A percentile compares a stretch with the other conserved stretches of the same genome.
These are phyloP conservation scores for Aspergillus fijiensis DNA, from an alignment of 2,329 filamentous ascomycete species.

Conservation along the genomic window DNA sequence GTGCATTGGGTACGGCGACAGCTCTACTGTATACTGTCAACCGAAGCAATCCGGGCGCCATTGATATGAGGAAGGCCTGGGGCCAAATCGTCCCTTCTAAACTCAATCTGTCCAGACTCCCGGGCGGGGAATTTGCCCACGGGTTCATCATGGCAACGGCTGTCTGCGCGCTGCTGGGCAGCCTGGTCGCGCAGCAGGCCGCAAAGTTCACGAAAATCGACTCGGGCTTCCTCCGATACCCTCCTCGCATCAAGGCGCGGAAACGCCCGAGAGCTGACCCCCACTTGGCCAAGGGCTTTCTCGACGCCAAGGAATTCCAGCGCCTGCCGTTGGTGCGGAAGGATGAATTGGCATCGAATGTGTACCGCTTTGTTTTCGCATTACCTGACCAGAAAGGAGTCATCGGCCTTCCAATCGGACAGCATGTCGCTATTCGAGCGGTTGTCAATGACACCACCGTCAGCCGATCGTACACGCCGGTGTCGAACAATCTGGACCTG, in stretches of 20 bases:
- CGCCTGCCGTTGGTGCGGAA: slow-evolving; percentile 45
- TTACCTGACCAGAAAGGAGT: slow-evolving; percentile 48
- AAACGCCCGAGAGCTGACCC: slow-evolving; percentile 41
- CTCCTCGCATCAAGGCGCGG: slow-evolving; percentile 43
- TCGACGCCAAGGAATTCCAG: slow-evolving; percentile 52
- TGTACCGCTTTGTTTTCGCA: slow-evolving; percentile 50
- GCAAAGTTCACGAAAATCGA: slow-evolving; percentile 26
- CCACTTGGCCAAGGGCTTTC: slow-evolving; percentile 47
- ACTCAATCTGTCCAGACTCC: slow-evolving; percentile 8
- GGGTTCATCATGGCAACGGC: slow-evolving; percentile 24
- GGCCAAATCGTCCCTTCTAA: slow-evolving; percentile 3
- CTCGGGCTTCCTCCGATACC: slow-evolving; percentile 29
- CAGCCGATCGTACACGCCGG: slow-evolving; percentile 55
- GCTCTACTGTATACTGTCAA: slow-evolving; percentile 34
- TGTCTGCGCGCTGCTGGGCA: slow-evolving; percentile 16
- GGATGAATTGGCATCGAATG: slow-evolving; percentile 23
- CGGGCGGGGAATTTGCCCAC: slow-evolving; percentile 21
- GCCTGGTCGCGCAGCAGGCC: slow-evolving; percentile 13
- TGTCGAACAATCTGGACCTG: slow-evolving; percentile 35
- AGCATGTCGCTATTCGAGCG: slow-evolving; percentile 57
- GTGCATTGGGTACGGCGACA: slow-evolving; percentile 28
- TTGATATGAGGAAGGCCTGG: neutral
- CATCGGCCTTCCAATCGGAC: slow-evolving; percentile 57
- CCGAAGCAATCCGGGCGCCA: neutral
- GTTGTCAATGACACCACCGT: slow-evolving; percentile 49